Conservation (phyloP, 2,329 filamentous ascomycete genomes). For the Trichothecium sympodiale region DNA sequence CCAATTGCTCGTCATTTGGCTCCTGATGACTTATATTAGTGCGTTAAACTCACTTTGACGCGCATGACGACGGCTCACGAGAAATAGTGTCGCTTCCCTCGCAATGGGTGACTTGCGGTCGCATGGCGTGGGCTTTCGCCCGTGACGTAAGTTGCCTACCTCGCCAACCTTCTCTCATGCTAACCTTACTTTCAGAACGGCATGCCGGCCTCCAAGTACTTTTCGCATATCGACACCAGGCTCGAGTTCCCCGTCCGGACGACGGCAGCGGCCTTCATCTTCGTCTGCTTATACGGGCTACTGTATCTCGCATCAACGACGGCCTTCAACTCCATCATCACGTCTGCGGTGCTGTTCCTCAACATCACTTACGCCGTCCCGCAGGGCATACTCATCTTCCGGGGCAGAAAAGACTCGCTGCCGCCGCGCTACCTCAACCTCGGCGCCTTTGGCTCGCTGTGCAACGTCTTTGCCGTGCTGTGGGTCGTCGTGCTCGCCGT, state of each 20-base stretch:
- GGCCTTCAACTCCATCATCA: slow-evolving; percentile 23
- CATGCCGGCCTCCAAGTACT: slow-evolving; percentile 14
- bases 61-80: too few species aligned
- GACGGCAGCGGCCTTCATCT: slow-evolving; percentile 13
- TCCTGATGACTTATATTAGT: neutral
- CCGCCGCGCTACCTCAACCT: slow-evolving; percentile 11
- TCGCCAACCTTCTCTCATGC: too few species aligned
- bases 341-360: slow-evolving; percentile 14
- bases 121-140: slow-evolving; percentile 20
- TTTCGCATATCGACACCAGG: slow-evolving; percentile 10
- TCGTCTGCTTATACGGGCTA: slow-evolving; percentile 18
- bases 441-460: slow-evolving; percentile 9
- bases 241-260: slow-evolving; percentile 15
- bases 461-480: slow-evolving; percentile 11
- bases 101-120: slow-evolving; percentile 19
- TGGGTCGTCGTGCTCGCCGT: slow-evolving; percentile 10
- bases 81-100: slow-evolving; percentile 12
- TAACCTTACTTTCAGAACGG: slow-evolving; percentile 7
- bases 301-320: slow-evolving; percentile 18
- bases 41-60: neutral
- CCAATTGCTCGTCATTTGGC: slow-evolving; percentile 3
- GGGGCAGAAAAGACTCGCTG: slow-evolving; percentile 10
- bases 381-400: slow-evolving; percentile 11
- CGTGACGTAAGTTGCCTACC: slow-evolving; percentile 19
- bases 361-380: slow-evolving; percentile 18